These are phyloP conservation scores for Panellus pusillus DNA, from an alignment of 768 basidiomycete genomes.

Conservation along the genomic window DNA sequence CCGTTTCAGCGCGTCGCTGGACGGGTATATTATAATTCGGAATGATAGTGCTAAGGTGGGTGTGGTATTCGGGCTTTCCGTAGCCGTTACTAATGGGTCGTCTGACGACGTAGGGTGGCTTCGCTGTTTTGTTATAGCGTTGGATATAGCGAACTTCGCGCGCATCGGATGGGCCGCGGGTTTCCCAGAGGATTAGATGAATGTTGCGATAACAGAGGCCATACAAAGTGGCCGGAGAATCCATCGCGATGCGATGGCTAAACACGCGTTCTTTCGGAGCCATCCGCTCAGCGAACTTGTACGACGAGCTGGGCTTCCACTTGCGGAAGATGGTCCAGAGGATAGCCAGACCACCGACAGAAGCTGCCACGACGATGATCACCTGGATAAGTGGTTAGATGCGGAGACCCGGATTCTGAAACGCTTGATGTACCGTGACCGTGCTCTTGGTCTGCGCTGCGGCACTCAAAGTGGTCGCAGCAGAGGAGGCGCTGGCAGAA, in stretches of 20 bases:
- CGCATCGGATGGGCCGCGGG: constrained; percentile 54
- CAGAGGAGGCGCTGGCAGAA: constrained; percentile 28
- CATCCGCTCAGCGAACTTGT: constrained; percentile 80
- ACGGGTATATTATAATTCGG: constrained; percentile 24
- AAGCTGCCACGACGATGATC: constrained; percentile 69
- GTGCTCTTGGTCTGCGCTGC: constrained; percentile 35
- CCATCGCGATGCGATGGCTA: background rate
- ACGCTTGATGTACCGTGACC: constrained; percentile 31
- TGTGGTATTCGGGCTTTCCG: constrained; percentile 46
- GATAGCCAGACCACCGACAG: constrained; percentile 65
- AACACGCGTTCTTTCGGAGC: constrained; percentile 45
- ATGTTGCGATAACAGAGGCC: constrained; percentile 53
- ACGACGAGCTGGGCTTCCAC: constrained; percentile 84
- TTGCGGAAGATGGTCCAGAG: constrained; percentile 91
- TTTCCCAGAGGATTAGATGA: constrained; percentile 76
- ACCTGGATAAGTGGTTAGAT: constrained; percentile 16
- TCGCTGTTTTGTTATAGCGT: constrained; percentile 28
- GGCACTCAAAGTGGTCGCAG: constrained; percentile 27
- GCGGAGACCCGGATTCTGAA: too few species aligned
- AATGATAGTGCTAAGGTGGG: constrained; percentile 49
- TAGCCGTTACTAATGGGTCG: constrained; percentile 47
- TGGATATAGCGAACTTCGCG: constrained; percentile 48
- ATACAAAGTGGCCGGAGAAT: background rate
- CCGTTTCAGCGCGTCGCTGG: constrained; percentile 25
- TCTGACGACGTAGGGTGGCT: constrained; percentile 45